Evolutionary conservation across 352 stramenopile genomes (phyloP).

Genomic region (Phytophthora sp.): DNA sequence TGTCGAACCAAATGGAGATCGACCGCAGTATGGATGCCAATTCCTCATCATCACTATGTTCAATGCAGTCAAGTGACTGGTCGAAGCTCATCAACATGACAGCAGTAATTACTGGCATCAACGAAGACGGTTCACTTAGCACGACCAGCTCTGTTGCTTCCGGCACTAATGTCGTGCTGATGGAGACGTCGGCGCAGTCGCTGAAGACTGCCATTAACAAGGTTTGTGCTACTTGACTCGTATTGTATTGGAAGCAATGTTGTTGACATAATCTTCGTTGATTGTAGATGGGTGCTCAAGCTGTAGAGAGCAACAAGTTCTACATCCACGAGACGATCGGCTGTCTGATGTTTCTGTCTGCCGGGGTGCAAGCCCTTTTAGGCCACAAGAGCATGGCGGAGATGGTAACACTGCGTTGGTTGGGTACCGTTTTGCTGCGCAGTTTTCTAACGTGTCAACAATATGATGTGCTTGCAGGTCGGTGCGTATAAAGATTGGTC

Average conservation of each 20-base stretch:
- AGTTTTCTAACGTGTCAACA: neutral
- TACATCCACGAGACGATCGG: slow-evolving; percentile 83
- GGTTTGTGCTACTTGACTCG: slow-evolving; percentile 22
- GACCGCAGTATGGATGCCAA: slow-evolving; percentile 58
- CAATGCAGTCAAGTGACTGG: slow-evolving; percentile 85
- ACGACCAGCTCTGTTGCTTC: slow-evolving; percentile 80
- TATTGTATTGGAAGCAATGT: neutral
- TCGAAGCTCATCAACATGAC: slow-evolving; percentile 88
- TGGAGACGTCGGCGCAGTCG: slow-evolving; percentile 83
- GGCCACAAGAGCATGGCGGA: slow-evolving; percentile 90
- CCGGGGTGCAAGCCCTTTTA: slow-evolving; percentile 82
- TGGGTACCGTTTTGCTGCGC: no score
- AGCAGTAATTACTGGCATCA: slow-evolving; percentile 85
- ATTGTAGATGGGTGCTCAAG: slow-evolving; percentile 73
- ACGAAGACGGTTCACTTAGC: slow-evolving; percentile 81
- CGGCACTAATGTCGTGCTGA: slow-evolving; percentile 85
- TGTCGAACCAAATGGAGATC: slow-evolving; percentile 72
- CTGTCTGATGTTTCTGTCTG: slow-evolving; percentile 89
- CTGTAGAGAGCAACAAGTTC: slow-evolving; percentile 80
- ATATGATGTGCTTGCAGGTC: slow-evolving; percentile 45
- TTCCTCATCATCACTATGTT: slow-evolving; percentile 69
- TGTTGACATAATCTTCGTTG: slow-evolving; percentile 3
- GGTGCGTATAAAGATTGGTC: slow-evolving; percentile 88
- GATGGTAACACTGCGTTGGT: no score
- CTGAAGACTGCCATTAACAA: slow-evolving; percentile 89